phyloP scores from a whole-genome alignment of 257 asterid species.

The Solanum dulcamara region DNA sequence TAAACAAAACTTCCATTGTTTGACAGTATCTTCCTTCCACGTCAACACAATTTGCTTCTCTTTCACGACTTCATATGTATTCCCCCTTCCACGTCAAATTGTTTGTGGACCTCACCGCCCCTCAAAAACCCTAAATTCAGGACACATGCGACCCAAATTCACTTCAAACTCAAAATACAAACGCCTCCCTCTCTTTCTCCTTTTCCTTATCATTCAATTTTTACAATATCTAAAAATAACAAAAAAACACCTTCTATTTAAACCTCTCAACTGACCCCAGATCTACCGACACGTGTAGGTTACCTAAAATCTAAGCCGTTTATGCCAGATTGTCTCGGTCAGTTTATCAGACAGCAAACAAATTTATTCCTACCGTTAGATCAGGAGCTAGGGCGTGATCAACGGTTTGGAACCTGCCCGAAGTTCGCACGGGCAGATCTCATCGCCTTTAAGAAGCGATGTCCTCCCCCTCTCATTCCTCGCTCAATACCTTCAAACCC shows the following conservation, averaged over 20 bases:
- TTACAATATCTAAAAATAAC: neutral
- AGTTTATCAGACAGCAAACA: conserved; percentile 58
- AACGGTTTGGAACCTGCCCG: conserved; percentile 59
- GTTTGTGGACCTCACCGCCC: conserved; percentile 11
- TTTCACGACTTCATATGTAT: conserved; percentile 33
- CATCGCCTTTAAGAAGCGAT: conserved; percentile 77
- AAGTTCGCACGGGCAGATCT: conserved; percentile 63
- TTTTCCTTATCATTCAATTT: neutral
- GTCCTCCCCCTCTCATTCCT: conserved; percentile 31
- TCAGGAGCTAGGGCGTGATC: conserved; percentile 3
- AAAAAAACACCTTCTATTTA: neutral
- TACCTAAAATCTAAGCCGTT: conserved; percentile 26
- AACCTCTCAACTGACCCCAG: conserved; percentile 12
- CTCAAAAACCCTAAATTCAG: conserved; percentile 30
- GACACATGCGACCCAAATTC: conserved; percentile 38
- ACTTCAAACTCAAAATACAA: conserved; percentile 10
- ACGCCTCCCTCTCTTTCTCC: neutral
- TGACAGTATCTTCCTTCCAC: conserved; percentile 41
- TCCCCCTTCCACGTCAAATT: neutral
- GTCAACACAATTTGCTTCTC: conserved; percentile 40
- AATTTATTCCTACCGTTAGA: conserved; percentile 27
- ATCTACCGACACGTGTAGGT: conserved; percentile 21
- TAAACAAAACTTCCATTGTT: neutral
- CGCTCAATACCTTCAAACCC: conserved; percentile 73
- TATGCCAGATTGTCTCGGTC: conserved; percentile 58